phyloP scores from a whole-genome alignment of 331 rosid species.

The Erythrophleum ivorense region DNA sequence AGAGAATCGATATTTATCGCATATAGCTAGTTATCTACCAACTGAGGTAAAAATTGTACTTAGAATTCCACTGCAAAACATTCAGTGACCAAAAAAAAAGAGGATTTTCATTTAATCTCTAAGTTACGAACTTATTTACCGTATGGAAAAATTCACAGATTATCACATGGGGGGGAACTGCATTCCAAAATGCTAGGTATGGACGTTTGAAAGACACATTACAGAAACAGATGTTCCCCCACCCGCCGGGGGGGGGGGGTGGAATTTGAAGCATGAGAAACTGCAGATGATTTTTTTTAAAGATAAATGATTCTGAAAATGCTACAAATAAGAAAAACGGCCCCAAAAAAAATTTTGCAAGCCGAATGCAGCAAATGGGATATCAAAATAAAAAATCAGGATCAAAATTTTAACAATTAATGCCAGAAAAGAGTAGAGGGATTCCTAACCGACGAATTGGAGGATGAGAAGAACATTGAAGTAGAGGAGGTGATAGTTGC shows the following conservation, averaged over 20 bases:
- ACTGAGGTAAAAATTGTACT: conserved; percentile 9
- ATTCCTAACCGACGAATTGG: conserved; percentile 54
- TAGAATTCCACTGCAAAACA: conserved; percentile 1
- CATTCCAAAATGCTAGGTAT: background rate
- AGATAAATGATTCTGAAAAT: background rate
- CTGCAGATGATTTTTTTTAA: background rate
- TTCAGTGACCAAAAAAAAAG: background rate
- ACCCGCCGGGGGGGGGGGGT: too few species aligned
- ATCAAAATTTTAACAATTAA: conserved; percentile 10
- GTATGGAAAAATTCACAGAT: background rate
- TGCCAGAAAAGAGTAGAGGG: background rate
- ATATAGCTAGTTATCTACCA: conserved; percentile 1
- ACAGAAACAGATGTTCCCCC: background rate
- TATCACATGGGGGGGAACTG: conserved; percentile 19
- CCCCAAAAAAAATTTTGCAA: background rate
- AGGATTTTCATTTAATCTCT: background rate
- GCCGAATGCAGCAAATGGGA: background rate
- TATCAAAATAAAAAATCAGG: background rate
- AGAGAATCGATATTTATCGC: background rate
- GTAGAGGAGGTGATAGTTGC: conserved; percentile 55
- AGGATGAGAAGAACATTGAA: conserved; percentile 48
- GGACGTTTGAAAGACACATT: background rate
- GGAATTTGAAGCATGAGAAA: background rate
- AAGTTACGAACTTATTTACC: background rate
- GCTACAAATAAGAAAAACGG: background rate